phyloP scores from a whole-genome alignment of 495 filamentous ascomycete species.

The Aspergillus wentii region DNA sequence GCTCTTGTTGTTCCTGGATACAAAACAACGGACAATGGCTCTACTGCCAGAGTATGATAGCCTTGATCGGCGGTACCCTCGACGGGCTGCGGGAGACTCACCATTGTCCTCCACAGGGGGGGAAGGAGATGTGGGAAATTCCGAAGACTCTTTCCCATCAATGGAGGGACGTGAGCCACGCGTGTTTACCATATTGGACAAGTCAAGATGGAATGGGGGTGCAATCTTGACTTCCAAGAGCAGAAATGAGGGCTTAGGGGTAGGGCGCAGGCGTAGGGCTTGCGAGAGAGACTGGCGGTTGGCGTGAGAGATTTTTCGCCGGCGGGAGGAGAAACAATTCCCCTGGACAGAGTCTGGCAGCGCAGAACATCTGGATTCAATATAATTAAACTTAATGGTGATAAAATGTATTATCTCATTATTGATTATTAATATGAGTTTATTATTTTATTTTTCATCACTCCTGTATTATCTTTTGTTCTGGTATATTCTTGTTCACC shows the following conservation, averaged over 20 bases:
- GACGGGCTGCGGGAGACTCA: constrained; percentile 18
- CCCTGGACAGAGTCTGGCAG: too few species aligned
- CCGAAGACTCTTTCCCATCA: constrained; percentile 25
- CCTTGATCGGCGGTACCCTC: background rate
- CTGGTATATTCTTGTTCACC: too few species aligned
- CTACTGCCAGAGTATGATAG: constrained; percentile 1
- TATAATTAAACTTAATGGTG: too few species aligned
- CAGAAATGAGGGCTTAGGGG: constrained; percentile 52
- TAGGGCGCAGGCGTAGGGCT: constrained; percentile 44
- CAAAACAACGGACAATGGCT: background rate
- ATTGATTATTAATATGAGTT: too few species aligned
- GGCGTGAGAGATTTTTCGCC: constrained; percentile 23
- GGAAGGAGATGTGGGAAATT: constrained; percentile 25
- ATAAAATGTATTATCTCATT: too few species aligned
- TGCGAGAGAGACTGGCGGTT: constrained; percentile 22
- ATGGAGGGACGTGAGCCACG: constrained; percentile 22
- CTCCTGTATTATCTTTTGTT: too few species aligned
- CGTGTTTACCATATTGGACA: constrained; percentile 31
- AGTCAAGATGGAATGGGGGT: constrained; percentile 17
- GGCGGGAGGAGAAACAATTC: background rate
- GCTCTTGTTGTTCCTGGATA: too few species aligned
- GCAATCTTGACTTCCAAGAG: constrained; percentile 38
- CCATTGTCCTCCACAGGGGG: constrained; percentile 27
- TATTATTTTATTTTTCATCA: too few species aligned
- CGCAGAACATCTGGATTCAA: too few species aligned